Percentiles rank a stretch among this genome's conserved stretches.
Evolutionary conservation across 345 rosid genomes (phyloP).

Genomic region (Eucalyptus polyanthemos): DNA sequence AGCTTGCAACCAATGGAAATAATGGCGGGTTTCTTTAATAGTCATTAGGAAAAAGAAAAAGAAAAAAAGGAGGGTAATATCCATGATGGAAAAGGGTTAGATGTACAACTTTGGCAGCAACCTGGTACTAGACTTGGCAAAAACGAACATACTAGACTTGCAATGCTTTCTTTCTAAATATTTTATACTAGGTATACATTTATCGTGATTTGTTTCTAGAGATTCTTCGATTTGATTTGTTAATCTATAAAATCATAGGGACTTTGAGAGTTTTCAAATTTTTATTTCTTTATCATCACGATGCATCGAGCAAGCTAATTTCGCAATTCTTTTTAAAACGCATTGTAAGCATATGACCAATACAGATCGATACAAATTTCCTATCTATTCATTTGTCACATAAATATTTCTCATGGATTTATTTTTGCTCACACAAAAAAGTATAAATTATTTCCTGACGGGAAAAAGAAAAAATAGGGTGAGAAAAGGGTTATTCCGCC

Average conservation of each 20-base stretch:
- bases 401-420: background rate
- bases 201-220: background rate
- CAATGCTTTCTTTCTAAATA: background rate
- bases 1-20: accelerated
- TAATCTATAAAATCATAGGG: background rate
- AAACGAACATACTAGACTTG: background rate
- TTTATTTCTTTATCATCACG: background rate
- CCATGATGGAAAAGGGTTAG: background rate
- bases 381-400: background rate
- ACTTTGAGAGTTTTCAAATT: background rate
- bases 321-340: background rate
- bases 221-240: background rate
- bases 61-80: background rate
- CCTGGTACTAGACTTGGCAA: background rate
- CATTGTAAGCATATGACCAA: background rate
- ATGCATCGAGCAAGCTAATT: background rate
- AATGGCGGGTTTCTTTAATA: background rate
- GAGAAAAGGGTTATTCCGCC: background rate
- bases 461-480: background rate
- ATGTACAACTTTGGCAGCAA: background rate
- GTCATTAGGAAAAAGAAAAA: background rate
- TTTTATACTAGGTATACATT: background rate
- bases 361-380: background rate
- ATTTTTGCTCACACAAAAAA: background rate
- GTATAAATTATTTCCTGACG: background rate